Conservation (phyloP, 164 flowering plant genomes). For the Warburgia ugandensis region DNA sequence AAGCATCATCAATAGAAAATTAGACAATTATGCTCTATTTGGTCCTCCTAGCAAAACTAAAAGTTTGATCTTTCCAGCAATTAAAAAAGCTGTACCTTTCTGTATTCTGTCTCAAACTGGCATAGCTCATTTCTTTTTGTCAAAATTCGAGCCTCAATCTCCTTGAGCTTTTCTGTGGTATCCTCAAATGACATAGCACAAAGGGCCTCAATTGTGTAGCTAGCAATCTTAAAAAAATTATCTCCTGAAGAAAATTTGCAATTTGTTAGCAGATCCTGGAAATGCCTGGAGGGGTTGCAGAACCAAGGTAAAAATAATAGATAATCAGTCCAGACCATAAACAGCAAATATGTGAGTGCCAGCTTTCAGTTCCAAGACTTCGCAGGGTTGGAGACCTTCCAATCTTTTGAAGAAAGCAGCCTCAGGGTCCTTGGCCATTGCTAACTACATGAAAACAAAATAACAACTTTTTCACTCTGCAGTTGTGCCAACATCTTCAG, state of each 20-base stretch:
- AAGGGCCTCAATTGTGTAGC: slow-evolving; percentile 88
- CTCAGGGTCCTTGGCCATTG: slow-evolving; percentile 98
- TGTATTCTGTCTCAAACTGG: slow-evolving; percentile 86
- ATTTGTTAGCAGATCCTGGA: too few species aligned
- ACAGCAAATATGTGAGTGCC: slow-evolving; percentile 99
- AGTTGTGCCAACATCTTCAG: neutral
- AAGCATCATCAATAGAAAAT: slow-evolving; percentile 2
- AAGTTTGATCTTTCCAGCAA: too few species aligned
- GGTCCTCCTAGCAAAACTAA: too few species aligned
- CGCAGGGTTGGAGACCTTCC: slow-evolving; percentile 99
- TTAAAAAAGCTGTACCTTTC: slow-evolving; percentile 40
- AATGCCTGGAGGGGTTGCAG: too few species aligned
- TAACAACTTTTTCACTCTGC: neutral
- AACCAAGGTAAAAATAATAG: neutral
- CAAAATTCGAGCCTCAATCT: slow-evolving; percentile 82
- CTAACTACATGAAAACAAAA: slow-evolving; percentile 48
- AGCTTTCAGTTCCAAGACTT: slow-evolving; percentile 82
- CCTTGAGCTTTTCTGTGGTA: slow-evolving; percentile 69
- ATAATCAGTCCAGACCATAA: slow-evolving; percentile 53
- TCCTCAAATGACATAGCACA: slow-evolving; percentile 83
- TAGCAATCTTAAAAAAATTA: slow-evolving; percentile 90
- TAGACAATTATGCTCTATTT: neutral
- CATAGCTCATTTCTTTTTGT: slow-evolving; percentile 88
- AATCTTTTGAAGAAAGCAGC: slow-evolving; percentile 89
- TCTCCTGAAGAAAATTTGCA: slow-evolving; percentile 67